Percentiles rank a stretch among this genome's conserved stretches.
These are phyloP conservation scores for Cryphonectria naterciae DNA, from an alignment of 2,329 filamentous ascomycete genomes.

Conservation along the genomic window DNA sequence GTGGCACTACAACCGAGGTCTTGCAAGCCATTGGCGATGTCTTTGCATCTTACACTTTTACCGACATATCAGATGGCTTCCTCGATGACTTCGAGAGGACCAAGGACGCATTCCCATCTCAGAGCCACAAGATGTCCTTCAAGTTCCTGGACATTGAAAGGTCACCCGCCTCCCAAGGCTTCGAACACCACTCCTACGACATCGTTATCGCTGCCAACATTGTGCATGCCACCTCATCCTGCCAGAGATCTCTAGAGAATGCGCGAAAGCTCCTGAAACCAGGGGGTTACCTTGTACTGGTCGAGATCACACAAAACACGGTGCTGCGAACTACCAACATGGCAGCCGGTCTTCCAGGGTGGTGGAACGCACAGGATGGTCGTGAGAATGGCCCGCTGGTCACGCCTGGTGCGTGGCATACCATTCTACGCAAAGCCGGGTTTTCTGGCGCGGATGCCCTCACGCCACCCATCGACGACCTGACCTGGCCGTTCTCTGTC, in stretches of 20 bases:
- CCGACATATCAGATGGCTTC: not conserved
- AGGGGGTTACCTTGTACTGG: not conserved
- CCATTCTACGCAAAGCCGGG: not conserved
- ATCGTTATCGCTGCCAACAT: conserved; percentile 39
- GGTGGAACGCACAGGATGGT: not conserved
- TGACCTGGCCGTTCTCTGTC: not conserved
- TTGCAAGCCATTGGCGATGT: not conserved
- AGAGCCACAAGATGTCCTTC: not conserved
- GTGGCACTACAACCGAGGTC: not conserved
- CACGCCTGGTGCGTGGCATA: not conserved
- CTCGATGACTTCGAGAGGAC: not conserved
- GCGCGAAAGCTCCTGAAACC: not conserved
- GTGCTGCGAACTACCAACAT: not conserved
- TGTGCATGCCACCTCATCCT: conserved; percentile 31
- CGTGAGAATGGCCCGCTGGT: not conserved
- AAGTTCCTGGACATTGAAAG: not conserved
- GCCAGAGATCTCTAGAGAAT: not conserved
- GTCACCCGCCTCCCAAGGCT: not conserved
- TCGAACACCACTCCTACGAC: conserved; percentile 9
- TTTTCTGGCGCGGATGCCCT: not conserved
- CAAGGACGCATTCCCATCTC: not conserved
- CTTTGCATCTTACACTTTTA: not conserved
- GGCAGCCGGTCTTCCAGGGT: not conserved
- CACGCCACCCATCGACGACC: not conserved
- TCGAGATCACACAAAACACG: not conserved